phyloP scores from a whole-genome alignment of 2,329 filamentous ascomycete genomes.

The Orbilia ellipsospora region DNA sequence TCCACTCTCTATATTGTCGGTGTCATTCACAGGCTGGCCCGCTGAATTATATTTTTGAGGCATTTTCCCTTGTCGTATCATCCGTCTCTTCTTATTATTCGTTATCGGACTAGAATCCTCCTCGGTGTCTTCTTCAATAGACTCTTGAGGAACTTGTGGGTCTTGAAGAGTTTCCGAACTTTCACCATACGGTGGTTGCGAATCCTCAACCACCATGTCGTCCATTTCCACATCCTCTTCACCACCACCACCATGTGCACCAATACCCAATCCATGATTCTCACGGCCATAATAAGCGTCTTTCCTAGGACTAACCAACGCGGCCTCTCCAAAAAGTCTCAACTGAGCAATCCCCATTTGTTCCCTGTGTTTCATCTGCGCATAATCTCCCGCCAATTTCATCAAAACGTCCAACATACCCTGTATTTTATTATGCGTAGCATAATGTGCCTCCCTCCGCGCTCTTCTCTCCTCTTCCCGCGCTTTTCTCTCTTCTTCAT shows the following conservation, averaged over 20 bases:
- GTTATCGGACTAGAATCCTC: constrained; percentile 29
- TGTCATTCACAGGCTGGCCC: neutral
- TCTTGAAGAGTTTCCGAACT: neutral
- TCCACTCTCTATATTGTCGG: constrained; percentile 16
- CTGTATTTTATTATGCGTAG: constrained; percentile 19
- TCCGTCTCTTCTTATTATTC: neutral
- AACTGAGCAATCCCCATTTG: constrained; percentile 20
- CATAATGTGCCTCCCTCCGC: constrained; percentile 20
- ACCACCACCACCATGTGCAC: neutral
- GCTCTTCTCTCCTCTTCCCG: constrained; percentile 33
- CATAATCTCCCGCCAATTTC: constrained; percentile 22
- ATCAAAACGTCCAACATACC: constrained; percentile 30
- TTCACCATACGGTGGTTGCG: constrained; percentile 15
- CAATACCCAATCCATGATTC: constrained; percentile 2
- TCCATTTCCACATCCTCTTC: constrained; percentile 32
- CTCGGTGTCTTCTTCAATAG: constrained; percentile 16
- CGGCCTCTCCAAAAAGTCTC: constrained; percentile 28
- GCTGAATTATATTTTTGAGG: constrained; percentile 27
- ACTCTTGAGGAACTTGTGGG: neutral
- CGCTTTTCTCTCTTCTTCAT: constrained; percentile 36
- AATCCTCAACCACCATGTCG: constrained; percentile 32
- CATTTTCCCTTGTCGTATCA: constrained; percentile 13
- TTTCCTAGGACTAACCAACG: constrained; percentile 16
- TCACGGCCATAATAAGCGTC: neutral
- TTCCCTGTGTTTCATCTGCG: constrained; percentile 10